These are phyloP conservation scores for Quercus phellos DNA, from an alignment of 331 rosid genomes.

Conservation along the genomic window DNA sequence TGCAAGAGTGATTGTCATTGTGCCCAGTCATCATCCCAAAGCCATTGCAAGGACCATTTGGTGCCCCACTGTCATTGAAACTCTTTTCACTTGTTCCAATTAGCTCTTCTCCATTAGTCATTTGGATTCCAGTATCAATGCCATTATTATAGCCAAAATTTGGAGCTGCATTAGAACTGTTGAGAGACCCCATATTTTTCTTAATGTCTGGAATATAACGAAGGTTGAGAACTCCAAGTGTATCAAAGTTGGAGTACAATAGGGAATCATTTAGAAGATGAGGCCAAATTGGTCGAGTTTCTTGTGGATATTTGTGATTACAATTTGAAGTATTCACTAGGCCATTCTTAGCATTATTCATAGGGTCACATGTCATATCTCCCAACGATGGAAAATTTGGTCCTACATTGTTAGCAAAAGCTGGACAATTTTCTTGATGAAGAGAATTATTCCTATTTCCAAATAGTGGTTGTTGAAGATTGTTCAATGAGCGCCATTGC, in stretches of 20 bases:
- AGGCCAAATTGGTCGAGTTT: not conserved
- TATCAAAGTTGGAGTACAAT: not conserved
- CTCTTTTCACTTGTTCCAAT: not conserved
- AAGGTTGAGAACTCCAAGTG: not conserved
- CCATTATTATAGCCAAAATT: not conserved
- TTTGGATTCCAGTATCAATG: constrained; percentile 3
- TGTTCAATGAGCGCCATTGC: not conserved
- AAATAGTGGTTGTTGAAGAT: not conserved
- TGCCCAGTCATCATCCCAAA: constrained; percentile 2
- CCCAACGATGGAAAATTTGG: not conserved
- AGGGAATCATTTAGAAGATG: not conserved
- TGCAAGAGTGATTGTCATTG: not conserved
- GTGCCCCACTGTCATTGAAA: not conserved
- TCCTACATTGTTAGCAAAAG: not conserved
- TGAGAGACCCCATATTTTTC: not conserved
- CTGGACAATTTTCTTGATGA: not conserved
- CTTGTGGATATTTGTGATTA: not conserved
- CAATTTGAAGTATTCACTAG: not conserved
- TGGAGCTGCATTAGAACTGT: not conserved
- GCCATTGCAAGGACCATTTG: not conserved
- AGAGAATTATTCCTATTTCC: not conserved
- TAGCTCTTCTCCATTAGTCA: constrained; percentile 5
- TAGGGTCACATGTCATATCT: not conserved
- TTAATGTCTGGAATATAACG: not conserved
- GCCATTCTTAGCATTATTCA: constrained; percentile 5